These are phyloP conservation scores for Solidago caesia DNA, from an alignment of 129 eudicot species.

Conservation along the genomic window DNA sequence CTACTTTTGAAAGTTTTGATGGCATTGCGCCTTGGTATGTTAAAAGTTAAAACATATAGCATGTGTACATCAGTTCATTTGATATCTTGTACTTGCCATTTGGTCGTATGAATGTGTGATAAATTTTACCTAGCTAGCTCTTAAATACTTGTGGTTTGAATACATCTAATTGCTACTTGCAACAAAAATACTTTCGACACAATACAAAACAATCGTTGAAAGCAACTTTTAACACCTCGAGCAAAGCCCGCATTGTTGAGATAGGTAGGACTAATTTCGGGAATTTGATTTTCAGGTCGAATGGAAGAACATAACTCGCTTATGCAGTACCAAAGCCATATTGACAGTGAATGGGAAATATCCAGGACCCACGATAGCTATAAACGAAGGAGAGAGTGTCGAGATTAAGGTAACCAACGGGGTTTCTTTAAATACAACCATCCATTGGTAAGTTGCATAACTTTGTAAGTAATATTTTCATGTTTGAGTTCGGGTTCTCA, in stretches of 20 bases:
- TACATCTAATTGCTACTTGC: neutral
- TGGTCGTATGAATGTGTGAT: neutral
- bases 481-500: neutral
- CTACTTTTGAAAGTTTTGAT: neutral
- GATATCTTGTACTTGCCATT: neutral
- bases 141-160: neutral
- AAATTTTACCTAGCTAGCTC: neutral
- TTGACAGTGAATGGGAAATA: constrained; percentile 72
- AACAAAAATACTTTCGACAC: too few species aligned
- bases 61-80: neutral
- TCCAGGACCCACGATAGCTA: constrained; percentile 79
- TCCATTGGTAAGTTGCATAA: constrained; percentile 58
- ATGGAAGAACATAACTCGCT: constrained; percentile 59
- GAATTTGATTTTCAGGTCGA: constrained; percentile 48
- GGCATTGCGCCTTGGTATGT: neutral
- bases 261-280: neutral
- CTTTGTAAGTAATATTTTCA: neutral
- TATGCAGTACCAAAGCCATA: constrained; percentile 51
- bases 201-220: too few species aligned
- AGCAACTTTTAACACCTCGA: neutral
- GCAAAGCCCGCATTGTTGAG: neutral
- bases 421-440: constrained; percentile 61
- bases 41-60: too few species aligned
- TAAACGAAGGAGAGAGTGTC: constrained; percentile 73
- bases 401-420: constrained; percentile 59